Evolutionary conservation across 208 protist species (phyloP).

Genomic region (Acanthamoeba divionensis): DNA sequence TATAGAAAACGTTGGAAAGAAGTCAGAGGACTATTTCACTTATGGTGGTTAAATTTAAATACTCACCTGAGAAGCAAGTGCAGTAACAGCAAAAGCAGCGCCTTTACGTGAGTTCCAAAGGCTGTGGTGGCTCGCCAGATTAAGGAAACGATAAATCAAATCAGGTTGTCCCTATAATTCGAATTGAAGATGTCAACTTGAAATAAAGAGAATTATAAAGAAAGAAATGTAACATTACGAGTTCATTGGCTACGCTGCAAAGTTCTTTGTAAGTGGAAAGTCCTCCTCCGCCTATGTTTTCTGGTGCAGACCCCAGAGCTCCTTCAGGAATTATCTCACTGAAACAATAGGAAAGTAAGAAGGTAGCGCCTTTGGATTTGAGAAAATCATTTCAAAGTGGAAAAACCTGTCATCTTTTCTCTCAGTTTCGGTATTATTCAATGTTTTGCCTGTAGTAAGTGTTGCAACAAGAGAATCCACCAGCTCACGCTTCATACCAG

Average conservation of each 20-base stretch:
- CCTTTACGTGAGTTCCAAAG: constrained; percentile 75
- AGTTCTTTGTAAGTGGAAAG: constrained; percentile 71
- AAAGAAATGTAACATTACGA: background rate
- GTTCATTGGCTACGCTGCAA: constrained; percentile 57
- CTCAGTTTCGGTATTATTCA: background rate
- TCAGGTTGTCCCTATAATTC: constrained; percentile 59
- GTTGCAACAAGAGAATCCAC: constrained; percentile 61
- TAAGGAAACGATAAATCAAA: constrained; percentile 71
- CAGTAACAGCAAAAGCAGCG: constrained; percentile 66
- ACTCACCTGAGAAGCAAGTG: constrained; percentile 28
- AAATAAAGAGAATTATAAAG: background rate
- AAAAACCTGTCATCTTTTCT: constrained; percentile 35
- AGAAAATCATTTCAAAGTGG: constrained; percentile 9
- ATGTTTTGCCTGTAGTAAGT: constrained; percentile 37
- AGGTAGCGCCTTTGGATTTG: constrained; percentile 13
- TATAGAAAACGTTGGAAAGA: too few relatives aligned
- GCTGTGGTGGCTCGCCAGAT: constrained; percentile 66
- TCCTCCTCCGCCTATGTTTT: constrained; percentile 12
- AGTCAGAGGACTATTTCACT: too few relatives aligned
- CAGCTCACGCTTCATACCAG: constrained; percentile 53
- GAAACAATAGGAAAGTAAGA: background rate
- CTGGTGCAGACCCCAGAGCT: background rate
- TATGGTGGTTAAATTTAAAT: too few relatives aligned
- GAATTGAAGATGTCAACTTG: too few relatives aligned
- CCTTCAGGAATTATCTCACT: constrained; percentile 63